Base-by-base conservation (phyloP, 2,329 filamentous ascomycete genomes). In the Xenosphaeropsis pyriputrescens region DNA sequence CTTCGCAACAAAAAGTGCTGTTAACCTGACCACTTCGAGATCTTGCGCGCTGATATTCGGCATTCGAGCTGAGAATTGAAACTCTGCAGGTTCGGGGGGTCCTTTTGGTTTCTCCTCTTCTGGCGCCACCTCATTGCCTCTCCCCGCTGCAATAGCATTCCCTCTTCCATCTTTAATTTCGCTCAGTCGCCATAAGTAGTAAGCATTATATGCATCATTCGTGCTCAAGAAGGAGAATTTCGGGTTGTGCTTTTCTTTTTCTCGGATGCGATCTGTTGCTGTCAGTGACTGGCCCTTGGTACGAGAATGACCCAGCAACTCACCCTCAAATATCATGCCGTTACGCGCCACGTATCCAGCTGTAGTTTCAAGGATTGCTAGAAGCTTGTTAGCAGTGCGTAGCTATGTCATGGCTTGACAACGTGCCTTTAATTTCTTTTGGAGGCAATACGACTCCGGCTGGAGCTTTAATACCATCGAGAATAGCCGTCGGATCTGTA, bases 21-120 rank as follows among this genome's bases (percentile, higher is more conserved):
- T 94, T 53, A 94, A 61, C 39, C 72, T 68, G 39, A 81, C 67
- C 36, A 79, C 67, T 48, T 79, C 75, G 45, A 96, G 64, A 67
- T 98, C 91, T 59, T 93, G 84, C 46, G 93, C 85, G 60, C 81
- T 94, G 62, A 98, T 94, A 48, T 88, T 89, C 41, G 91, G 91
- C 85, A 96, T 94, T 56, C 88, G 82, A 49, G 91, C 88, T 39
- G 85, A 94, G 63, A 95, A 98, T 48, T 83, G 75, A 54, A 93
- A 96, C 50, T 88, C 81, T 40, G 82, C 73, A 13, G 91, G 91
- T 52, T 88, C 77, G 32, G 80, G 77, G 6, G 89, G 89, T 16
- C 88, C 89, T 57, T 82, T 74, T 32, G 85, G 79, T 55, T 82
- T 85, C 57, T 74, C 70, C 39, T 65, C 64, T 30, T 62, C 63